These are phyloP conservation scores for Exophiala aquamarina DNA, from an alignment of 2,329 filamentous ascomycete species.

Conservation along the genomic window DNA sequence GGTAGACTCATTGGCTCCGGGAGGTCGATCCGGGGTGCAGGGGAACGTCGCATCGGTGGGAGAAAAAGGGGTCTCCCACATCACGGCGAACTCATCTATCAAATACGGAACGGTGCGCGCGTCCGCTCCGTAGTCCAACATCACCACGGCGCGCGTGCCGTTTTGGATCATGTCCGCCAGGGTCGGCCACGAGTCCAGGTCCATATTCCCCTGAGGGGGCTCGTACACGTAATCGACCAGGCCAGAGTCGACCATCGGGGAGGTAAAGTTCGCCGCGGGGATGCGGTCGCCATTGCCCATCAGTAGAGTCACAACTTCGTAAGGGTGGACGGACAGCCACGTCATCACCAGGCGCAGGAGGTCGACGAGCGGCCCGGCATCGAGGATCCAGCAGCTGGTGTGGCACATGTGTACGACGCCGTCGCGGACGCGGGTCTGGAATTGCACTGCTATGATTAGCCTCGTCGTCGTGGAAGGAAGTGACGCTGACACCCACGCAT, in stretches of 20 bases:
- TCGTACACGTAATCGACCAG: slow-evolving; percentile 72
- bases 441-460: slow-evolving; percentile 44
- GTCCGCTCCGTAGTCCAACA: slow-evolving; percentile 81
- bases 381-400: slow-evolving; percentile 74
- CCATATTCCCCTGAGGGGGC: slow-evolving; percentile 69
- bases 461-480: too few relatives aligned
- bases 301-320: slow-evolving; percentile 85
- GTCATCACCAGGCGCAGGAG: slow-evolving; percentile 67
- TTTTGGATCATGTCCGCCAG: slow-evolving; percentile 71
- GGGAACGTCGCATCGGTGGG: slow-evolving; percentile 68
- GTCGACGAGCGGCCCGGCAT: slow-evolving; percentile 72
- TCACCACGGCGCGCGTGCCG: slow-evolving; percentile 71
- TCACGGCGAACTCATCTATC: slow-evolving; percentile 78
- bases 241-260: slow-evolving; percentile 68
- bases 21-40: slow-evolving; percentile 74
- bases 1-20: slow-evolving; percentile 40
- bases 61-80: slow-evolving; percentile 89
- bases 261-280: slow-evolving; percentile 61
- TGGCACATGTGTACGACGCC: slow-evolving; percentile 76
- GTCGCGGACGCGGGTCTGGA: slow-evolving; percentile 53
- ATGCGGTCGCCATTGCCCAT: slow-evolving; percentile 80
- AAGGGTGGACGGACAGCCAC: slow-evolving; percentile 76
- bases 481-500: too few relatives aligned
- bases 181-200: slow-evolving; percentile 76
- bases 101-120: slow-evolving; percentile 78